Evolutionary conservation across 164 flowering plant genomes (phyloP), one percentile per base, ranked within the genome.

Genomic region (Aristolochia fimbriata): DNA sequence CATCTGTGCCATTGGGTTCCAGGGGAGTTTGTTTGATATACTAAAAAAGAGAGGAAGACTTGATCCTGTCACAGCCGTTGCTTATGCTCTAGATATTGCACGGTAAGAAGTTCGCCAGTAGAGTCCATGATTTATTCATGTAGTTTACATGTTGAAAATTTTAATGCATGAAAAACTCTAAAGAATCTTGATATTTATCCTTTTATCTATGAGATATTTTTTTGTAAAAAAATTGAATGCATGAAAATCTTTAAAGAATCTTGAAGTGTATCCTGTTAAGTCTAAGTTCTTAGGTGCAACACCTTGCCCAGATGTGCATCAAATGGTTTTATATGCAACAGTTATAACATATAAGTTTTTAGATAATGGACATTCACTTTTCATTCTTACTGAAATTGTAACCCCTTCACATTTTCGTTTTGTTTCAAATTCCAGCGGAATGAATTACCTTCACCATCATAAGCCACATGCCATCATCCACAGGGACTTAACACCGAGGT

Each of bases 401-500:
- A 1, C 27, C 8, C 9, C 43, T 22, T 19, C 57, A 55, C 13
- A 10, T 27, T 10, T 22, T 45, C 19, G 50, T 47, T 23, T 59
- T 22, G 14, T 45, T 43, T 1, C 27, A 22, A 13, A 20, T 59
- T 19, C 31, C 80, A 83, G 87, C 62, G 87, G 87, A 51, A 83
- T 83, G 87, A 83, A 83, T 64, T 83, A 83, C 71, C 87, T 83
- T 56, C 84, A 80, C 71, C 76, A 83, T 60, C 87, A 78, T 65
- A 83, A 75, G 64, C 84, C 84, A 27, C 77, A 70, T 66, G 74
- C 87, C 8, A 73, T 83, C 43, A 78, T 83, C 60, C 87, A 83
- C 68, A 70, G 87, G 31, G 84, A 80, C 74, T 68, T 83, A 65
- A 83, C 84, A 7, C 87, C 84, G 57, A 83, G 84, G 87, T 83